A percentile compares a stretch with the other conserved stretches of the same genome.
Conservation (phyloP, 768 basidiomycete species). For the Neoboletus magnificus region DNA sequence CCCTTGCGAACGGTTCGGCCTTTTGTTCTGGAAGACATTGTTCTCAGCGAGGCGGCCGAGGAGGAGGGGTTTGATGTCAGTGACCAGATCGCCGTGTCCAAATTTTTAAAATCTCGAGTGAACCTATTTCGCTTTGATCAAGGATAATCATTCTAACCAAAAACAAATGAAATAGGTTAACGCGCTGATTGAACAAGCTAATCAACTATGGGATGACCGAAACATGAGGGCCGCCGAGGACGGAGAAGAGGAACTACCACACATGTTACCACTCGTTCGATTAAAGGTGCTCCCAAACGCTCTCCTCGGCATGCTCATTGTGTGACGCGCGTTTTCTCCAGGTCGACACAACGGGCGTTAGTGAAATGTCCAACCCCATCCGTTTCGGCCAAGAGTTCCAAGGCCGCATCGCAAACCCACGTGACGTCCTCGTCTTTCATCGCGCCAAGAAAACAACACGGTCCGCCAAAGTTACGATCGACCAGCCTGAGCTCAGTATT, state of each 20-base stretch:
- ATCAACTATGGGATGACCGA: conserved; percentile 33
- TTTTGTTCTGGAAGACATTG: conserved; percentile 83
- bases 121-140: conserved; percentile 7
- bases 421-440: conserved; percentile 89
- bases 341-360: conserved; percentile 91
- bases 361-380: conserved; percentile 91
- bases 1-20: conserved; percentile 90
- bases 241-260: conserved; percentile 58
- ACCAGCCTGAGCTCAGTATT: conserved; percentile 77
- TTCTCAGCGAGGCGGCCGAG: conserved; percentile 73
- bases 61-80: conserved; percentile 71
- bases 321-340: conserved; percentile 20
- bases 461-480: conserved; percentile 57
- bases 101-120: conserved; percentile 74
- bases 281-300: conserved; percentile 54
- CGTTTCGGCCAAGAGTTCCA: conserved; percentile 96
- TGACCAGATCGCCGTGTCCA: conserved; percentile 80
- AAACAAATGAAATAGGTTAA: conserved; percentile 52
- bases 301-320: not conserved
- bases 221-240: conserved; percentile 46
- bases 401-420: conserved; percentile 88
- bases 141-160: not conserved
- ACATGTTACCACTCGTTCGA: conserved; percentile 84
- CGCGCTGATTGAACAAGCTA: conserved; percentile 73
- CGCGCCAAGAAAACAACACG: conserved; percentile 60